These are phyloP conservation scores for Carpinus fangiana DNA, from an alignment of 306 rosid species.

Conservation along the genomic window DNA sequence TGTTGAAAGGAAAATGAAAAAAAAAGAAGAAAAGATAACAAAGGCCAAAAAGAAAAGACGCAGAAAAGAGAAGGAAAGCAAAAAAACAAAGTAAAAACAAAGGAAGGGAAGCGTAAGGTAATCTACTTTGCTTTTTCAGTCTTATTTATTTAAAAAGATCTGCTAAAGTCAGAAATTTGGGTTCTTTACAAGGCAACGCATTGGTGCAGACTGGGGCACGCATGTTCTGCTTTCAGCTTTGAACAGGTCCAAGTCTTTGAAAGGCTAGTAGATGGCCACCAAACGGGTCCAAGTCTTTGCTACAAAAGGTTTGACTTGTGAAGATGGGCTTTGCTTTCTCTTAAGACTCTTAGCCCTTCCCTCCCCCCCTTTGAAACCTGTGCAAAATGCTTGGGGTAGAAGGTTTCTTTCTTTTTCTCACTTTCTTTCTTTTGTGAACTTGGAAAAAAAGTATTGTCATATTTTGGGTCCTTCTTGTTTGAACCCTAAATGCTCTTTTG, in stretches of 20 bases:
- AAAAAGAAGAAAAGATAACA: constrained; percentile 20
- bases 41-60: constrained; percentile 51
- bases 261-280: neutral
- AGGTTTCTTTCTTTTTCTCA: neutral
- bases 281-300: constrained; percentile 47
- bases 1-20: constrained; percentile 31
- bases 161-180: constrained; percentile 51
- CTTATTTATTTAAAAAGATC: constrained; percentile 23
- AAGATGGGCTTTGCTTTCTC: constrained; percentile 28
- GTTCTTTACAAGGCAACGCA: constrained; percentile 60
- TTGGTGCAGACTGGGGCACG: constrained; percentile 55
- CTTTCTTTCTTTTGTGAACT: neutral
- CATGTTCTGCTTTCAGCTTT: constrained; percentile 38
- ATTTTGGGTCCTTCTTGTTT: no score
- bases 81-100: constrained; percentile 24
- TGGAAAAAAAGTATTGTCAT: neutral
- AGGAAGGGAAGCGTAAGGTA: constrained; percentile 42
- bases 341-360: neutral
- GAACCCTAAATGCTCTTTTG: no score
- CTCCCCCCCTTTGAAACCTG: constrained; percentile 10
- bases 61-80: constrained; percentile 29
- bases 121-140: constrained; percentile 37
- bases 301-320: constrained; percentile 71
- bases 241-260: constrained; percentile 46
- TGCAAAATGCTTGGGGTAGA: constrained; percentile 21